Evolutionary conservation across 352 stramenopile genomes (phyloP), one percentile per base, ranked within the genome.

Genomic region (Pilasporangium apinafurcum): DNA sequence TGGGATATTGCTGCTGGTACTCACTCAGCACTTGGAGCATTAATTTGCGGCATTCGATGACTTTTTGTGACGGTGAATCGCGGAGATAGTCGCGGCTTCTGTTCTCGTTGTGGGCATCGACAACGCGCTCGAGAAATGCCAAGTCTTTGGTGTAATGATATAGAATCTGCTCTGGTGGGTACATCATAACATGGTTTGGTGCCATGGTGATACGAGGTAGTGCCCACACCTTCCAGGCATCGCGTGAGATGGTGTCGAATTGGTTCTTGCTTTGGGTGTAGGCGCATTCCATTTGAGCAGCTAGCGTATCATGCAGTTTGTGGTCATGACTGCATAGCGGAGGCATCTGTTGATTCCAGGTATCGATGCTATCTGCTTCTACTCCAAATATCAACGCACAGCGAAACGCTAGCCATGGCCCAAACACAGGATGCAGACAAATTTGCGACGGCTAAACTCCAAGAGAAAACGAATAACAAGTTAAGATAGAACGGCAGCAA

Each of bases 91-190:
- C 74, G 1, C 65, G 59, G 24, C 56, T 61, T 2, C 62, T 22
- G 24, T 65, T 56, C 9, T 58, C 32, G 16, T 57, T 30, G 5
- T 65, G 53, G 27, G 72, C 68, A 10, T 45, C 34, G 8, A 72
- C 57, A 20, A 72, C 48, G 6, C 59, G 52, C 12, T 56, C 48
- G 20, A 85, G 60, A 17, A 72, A 68, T 17, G 47, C 42, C 22
- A 78, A 20, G 20, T 83, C 72, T 14, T 86, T 89, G 25, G 71
- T 80, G 58, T 89, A 86, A 18, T 89, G 77, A 33, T 86, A 89
- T 47, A 85, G 35, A 13, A 67, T 75, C 53, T 90, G 77, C 37
- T 81, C 69, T 14, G 45, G 50, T 18, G 64, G 64, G 52, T 90
- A 87, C 71, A 76, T 81, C 32, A 64, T 60, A 8, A 51, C 48